These are phyloP conservation scores for Solanum hybrid DNA, from an alignment of 305 asterid genomes.

Conservation along the genomic window DNA sequence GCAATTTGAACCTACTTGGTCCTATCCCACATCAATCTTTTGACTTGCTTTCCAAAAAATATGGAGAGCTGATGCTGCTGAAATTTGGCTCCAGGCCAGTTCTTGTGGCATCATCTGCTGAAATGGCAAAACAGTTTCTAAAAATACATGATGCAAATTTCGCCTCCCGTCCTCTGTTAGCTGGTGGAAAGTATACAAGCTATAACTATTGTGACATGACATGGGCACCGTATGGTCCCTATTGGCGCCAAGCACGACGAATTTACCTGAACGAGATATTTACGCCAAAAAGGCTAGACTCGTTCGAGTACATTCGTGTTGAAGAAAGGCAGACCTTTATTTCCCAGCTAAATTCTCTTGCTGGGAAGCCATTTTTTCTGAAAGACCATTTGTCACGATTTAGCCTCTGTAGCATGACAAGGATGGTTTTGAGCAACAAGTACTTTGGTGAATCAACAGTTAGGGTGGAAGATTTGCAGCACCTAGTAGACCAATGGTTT, in stretches of 20 bases:
- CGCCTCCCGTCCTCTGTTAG: constrained; percentile 32
- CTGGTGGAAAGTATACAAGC: constrained; percentile 20
- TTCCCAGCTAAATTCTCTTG: neutral
- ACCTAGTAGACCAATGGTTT: constrained; percentile 23
- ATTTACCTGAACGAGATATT: constrained; percentile 15
- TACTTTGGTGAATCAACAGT: constrained; percentile 17
- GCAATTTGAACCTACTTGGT: constrained; percentile 25
- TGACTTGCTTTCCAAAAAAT: constrained; percentile 15
- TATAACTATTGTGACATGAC: constrained; percentile 15
- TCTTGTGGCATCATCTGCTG: constrained; percentile 22
- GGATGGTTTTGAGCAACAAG: constrained; percentile 17
- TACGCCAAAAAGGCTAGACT: constrained; percentile 9
- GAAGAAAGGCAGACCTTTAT: constrained; percentile 26
- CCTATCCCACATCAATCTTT: constrained; percentile 25
- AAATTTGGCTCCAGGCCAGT: too few relatives aligned
- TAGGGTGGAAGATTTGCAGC: constrained; percentile 3
- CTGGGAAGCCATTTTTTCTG: constrained; percentile 12
- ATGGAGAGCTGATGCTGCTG: constrained; percentile 24
- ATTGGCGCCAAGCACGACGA: constrained; percentile 25
- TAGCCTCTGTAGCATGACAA: constrained; percentile 9
- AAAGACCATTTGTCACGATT: constrained; percentile 10
- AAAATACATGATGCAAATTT: constrained; percentile 22
- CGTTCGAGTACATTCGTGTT: constrained; percentile 15
- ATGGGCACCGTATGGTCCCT: constrained; percentile 38
- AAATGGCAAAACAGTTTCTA: constrained; percentile 37